Evolutionary conservation across 2,329 filamentous ascomycete genomes (phyloP), one percentile per base, ranked within the genome.

Genomic region (Decorospora gaudefroyi): DNA sequence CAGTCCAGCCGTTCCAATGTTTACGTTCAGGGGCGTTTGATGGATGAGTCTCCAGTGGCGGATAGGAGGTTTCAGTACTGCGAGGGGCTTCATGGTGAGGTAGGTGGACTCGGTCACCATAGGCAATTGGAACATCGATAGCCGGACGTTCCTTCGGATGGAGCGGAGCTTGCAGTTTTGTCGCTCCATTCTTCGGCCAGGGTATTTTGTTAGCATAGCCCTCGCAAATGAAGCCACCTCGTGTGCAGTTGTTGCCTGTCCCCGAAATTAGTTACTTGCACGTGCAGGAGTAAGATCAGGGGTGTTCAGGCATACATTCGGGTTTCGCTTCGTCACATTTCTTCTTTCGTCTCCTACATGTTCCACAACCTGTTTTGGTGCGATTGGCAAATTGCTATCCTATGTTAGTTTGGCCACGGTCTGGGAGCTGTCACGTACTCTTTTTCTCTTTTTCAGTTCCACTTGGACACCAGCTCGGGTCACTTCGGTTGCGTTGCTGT

Each of bases 291-390:
- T 21, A 41, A 22, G 15, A 31, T 27, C 10, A 26, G 6, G 22
- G 21, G n/a, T 8, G n/a, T 28, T n/a, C 15, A 77, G 23, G 50
- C 87, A 78, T 78, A 95, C 93, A 97, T 70, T 90, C 84, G 17
- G 93, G 93, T 70, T 95, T 95, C 40, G 81, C 82, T 75, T 97
- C 93, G 67, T 97, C 92, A 66, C 93, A 97, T 73, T 97, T 97
- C 83, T 97, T 97, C 80, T 97, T 97, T 46, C 92, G 82, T 66
- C 83, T 83, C 48, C 92, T 81, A 69, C 92, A 97, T 4, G 92
- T 97, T 72, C 95, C 83, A 69, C 92, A 97, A 21, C 91, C 90
- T 7, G 91, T 96, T 74, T 97, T 97, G 13, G 92, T 96, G 46
- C 92, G 82, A 70, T 96, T 96, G 74, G 90, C 95, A 64, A 96